Percentiles rank a stretch among this genome's conserved stretches.
phyloP scores from a whole-genome alignment of 495 filamentous ascomycete species.

The Aspergillus kassunensis region DNA sequence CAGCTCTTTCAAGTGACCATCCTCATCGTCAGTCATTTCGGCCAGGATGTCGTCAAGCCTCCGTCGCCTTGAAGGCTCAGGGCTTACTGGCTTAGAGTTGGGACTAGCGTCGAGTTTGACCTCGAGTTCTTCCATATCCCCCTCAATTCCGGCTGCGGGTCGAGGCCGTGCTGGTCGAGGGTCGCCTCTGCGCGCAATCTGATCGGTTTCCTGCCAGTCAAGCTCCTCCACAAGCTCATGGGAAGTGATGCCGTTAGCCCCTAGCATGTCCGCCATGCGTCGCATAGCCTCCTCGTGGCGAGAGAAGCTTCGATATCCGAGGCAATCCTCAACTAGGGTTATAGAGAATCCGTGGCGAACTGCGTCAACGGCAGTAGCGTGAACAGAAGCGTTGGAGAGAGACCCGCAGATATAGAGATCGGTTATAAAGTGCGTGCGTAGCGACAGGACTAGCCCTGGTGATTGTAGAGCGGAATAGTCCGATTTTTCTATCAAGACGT shows the following conservation, averaged over 20 bases:
- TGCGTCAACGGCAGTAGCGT: slow-evolving; percentile 89
- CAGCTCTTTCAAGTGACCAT: slow-evolving; percentile 20
- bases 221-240: slow-evolving; percentile 54
- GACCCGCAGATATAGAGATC: slow-evolving; percentile 90
- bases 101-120: slow-evolving; percentile 12
- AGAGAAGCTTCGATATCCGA: slow-evolving; percentile 71
- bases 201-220: slow-evolving; percentile 44
- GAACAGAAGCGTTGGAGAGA: slow-evolving; percentile 84
- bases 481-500: slow-evolving; percentile 71
- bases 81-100: background rate
- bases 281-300: slow-evolving; percentile 73
- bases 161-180: slow-evolving; percentile 16
- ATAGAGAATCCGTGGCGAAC: slow-evolving; percentile 81
- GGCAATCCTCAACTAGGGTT: slow-evolving; percentile 82
- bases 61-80: slow-evolving; percentile 1
- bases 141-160: slow-evolving; percentile 33
- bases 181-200: slow-evolving; percentile 29
- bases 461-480: slow-evolving; percentile 86
- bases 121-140: slow-evolving; percentile 35
- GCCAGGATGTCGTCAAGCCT: slow-evolving; percentile 16
- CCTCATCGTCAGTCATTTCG: slow-evolving; percentile 20
- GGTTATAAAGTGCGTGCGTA: slow-evolving; percentile 77
- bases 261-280: slow-evolving; percentile 71
- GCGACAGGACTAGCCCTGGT: slow-evolving; percentile 61
- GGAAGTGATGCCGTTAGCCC: slow-evolving; percentile 60